Conservation (phyloP, 495 filamentous ascomycete genomes). For the Neurospora sp. region DNA sequence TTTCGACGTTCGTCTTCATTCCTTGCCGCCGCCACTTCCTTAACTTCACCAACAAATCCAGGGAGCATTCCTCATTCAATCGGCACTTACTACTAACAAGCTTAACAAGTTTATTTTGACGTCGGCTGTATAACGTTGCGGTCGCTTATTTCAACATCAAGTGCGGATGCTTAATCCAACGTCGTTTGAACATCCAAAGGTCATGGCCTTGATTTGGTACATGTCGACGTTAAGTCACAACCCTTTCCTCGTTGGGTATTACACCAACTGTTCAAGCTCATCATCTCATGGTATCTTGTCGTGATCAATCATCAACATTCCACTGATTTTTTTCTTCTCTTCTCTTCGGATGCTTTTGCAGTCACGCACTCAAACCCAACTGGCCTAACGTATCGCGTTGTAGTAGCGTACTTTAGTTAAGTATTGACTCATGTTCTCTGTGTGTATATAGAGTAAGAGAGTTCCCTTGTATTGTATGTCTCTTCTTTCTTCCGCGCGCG, state of each 20-base stretch:
- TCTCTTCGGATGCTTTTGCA: background rate
- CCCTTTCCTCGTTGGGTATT: background rate
- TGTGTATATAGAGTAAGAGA: background rate
- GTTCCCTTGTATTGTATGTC: background rate
- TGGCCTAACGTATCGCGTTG: background rate
- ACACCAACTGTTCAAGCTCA: background rate
- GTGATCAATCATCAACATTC: background rate
- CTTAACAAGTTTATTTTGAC: background rate
- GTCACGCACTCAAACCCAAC: background rate
- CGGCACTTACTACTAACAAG: background rate
- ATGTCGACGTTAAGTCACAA: background rate
- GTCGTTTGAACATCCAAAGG: background rate
- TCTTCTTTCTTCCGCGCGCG: background rate
- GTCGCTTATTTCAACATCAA: background rate
- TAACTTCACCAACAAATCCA: background rate
- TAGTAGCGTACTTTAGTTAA: background rate
- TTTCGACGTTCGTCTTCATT: background rate
- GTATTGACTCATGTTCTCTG: background rate
- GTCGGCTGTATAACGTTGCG: background rate
- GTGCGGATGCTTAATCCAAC: background rate
- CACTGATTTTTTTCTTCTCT: background rate
- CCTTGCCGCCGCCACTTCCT: background rate
- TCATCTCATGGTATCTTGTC: background rate
- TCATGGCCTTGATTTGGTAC: background rate
- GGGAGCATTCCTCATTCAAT: background rate